Conservation (phyloP, 345 rosid genomes). For the Limnanthes douglasii region DNA sequence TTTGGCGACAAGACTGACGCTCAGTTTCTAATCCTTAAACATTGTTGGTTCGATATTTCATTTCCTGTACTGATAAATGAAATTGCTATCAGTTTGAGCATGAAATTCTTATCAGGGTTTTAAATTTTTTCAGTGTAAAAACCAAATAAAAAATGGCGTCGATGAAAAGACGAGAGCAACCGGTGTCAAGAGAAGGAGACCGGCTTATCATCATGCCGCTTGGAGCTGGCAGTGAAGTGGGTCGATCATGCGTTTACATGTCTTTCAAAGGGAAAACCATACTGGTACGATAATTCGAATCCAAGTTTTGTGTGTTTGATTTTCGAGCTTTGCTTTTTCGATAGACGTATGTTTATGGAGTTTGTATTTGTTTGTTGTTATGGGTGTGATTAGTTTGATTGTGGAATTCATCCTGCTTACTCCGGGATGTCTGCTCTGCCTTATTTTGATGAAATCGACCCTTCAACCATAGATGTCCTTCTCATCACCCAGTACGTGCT, state of each 20-base stretch:
- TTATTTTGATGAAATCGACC: constrained; percentile 71
- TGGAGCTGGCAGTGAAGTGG: constrained; percentile 73
- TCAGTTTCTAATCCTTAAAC: not conserved
- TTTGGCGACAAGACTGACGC: too few species aligned
- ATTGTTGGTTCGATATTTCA: not conserved
- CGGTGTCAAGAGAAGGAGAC: constrained; percentile 38
- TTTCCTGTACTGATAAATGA: too few species aligned
- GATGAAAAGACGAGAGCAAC: constrained; percentile 37
- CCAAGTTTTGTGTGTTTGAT: too few species aligned
- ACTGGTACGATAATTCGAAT: too few species aligned
- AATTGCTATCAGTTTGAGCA: not conserved
- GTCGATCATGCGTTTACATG: constrained; percentile 62
- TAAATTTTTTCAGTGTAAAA: not conserved
- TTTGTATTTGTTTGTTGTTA: not conserved
- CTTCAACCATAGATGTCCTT: constrained; percentile 48
- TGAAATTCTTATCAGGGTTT: not conserved
- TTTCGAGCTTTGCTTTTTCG: too few species aligned
- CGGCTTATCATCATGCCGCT: constrained; percentile 45
- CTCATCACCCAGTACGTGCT: constrained; percentile 52
- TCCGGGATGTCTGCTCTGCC: constrained; percentile 68
- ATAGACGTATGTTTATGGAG: not conserved
- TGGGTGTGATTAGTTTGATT: constrained; percentile 32
- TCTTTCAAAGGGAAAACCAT: constrained; percentile 48
- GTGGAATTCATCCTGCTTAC: constrained; percentile 66
- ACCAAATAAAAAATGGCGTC: constrained; percentile 39